Evolutionary conservation across 345 rosid species (phyloP).

Genomic region (Murraya koenigii): DNA sequence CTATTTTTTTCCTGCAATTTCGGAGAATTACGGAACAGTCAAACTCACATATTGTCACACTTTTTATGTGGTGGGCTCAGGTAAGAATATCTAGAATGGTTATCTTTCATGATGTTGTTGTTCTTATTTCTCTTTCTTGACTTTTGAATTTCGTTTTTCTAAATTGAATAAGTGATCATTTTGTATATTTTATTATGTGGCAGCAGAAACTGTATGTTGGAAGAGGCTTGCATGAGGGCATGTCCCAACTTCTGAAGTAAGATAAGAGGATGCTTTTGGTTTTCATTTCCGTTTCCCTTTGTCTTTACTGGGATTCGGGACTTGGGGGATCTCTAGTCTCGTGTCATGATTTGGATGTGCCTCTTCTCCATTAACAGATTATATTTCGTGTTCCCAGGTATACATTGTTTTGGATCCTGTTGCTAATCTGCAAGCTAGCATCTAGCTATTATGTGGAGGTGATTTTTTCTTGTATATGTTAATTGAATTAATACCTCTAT

Average conservation of each 20-base stretch:
- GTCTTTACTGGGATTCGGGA: not conserved
- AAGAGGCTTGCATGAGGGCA: constrained; percentile 95
- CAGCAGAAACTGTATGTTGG: constrained; percentile 94
- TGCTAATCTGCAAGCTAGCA: constrained; percentile 86
- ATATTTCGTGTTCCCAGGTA: constrained; percentile 53
- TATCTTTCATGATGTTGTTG: not conserved
- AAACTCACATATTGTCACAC: constrained; percentile 62
- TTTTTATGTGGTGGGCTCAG: constrained; percentile 99
- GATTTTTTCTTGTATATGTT: constrained; percentile 19
- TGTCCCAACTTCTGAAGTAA: constrained; percentile 86
- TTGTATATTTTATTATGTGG: constrained; percentile 7
- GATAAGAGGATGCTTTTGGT: constrained; percentile 21
- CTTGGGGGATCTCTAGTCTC: not conserved
- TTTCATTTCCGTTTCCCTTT: constrained; percentile 12
- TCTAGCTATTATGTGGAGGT: constrained; percentile 99
- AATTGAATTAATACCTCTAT: not conserved
- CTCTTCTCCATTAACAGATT: constrained; percentile 7
- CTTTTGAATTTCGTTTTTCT: not conserved
- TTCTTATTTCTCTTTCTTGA: not conserved
- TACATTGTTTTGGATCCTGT: constrained; percentile 88
- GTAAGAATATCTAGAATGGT: constrained; percentile 37
- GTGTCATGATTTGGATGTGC: constrained; percentile 3
- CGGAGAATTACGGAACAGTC: constrained; percentile 85
- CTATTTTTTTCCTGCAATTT: constrained; percentile 75
- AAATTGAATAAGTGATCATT: not conserved